Evolutionary conservation across 768 basidiomycete genomes (phyloP).

Genomic region (Rhodotorula paludigena): DNA sequence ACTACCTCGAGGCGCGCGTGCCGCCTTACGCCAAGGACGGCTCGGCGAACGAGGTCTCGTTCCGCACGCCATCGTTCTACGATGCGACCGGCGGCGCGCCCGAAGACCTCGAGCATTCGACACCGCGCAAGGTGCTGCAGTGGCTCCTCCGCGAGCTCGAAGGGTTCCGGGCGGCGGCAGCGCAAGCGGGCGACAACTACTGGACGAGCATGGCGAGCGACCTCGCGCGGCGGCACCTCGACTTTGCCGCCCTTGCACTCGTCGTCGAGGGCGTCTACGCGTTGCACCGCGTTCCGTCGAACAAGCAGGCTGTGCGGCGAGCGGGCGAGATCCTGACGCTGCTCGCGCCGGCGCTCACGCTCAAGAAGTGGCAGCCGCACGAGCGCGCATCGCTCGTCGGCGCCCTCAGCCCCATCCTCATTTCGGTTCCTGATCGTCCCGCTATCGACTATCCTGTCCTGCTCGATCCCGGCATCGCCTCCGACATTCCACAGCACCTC

Average conservation of each 20-base stretch:
- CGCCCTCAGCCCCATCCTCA: conserved; percentile 63
- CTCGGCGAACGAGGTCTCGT: conserved; percentile 56
- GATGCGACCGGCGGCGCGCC: conserved; percentile 45
- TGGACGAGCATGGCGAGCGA: conserved; percentile 48
- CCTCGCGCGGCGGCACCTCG: conserved; percentile 62
- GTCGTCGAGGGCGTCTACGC: conserved; percentile 55
- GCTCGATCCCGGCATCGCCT: conserved; percentile 23
- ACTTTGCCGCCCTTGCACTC: conserved; percentile 63
- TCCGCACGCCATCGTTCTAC: conserved; percentile 58
- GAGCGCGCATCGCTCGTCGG: conserved; percentile 65
- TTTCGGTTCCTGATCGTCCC: conserved; percentile 39
- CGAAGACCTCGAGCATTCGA: conserved; percentile 51
- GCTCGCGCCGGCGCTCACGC: conserved; percentile 50
- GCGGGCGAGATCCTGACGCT: conserved; percentile 57
- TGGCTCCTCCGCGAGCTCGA: conserved; percentile 29
- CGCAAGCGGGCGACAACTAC: conserved; percentile 2
- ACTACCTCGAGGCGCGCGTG: conserved; percentile 53
- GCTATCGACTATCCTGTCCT: conserved; percentile 36
- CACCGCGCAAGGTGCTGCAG: conserved; percentile 52
- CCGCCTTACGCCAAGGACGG: conserved; percentile 14
- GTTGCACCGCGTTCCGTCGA: conserved; percentile 45
- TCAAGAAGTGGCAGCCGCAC: conserved; percentile 55
- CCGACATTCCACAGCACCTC: conserved; percentile 18
- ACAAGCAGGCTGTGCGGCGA: conserved; percentile 61
- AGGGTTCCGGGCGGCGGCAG: conserved; percentile 1